Evolutionary conservation across 495 filamentous ascomycete genomes (phyloP).

Genomic region (Tuber microsphaerosporum): DNA sequence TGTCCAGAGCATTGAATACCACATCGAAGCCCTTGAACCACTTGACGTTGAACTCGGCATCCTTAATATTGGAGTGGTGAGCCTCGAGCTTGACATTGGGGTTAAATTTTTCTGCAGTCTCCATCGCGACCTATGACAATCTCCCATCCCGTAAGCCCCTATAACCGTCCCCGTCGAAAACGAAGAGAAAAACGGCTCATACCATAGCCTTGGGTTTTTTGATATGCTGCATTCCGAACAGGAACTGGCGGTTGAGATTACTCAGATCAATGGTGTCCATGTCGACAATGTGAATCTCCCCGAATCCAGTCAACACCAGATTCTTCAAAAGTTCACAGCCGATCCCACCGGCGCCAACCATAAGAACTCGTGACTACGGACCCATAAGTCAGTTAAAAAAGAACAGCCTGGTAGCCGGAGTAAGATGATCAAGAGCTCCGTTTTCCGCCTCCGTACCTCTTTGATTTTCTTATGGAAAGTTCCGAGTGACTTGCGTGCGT

Average conservation of each 20-base stretch:
- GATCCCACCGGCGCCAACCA: slow-evolving; percentile 95
- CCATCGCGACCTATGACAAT: slow-evolving; percentile 73
- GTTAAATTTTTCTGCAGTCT: slow-evolving; percentile 84
- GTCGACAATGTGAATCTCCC: slow-evolving; percentile 91
- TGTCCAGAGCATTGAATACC: slow-evolving; percentile 96
- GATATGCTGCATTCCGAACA: slow-evolving; percentile 95
- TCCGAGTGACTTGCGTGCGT: slow-evolving; percentile 58
- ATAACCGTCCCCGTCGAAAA: not conserved
- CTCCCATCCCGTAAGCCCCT: slow-evolving; percentile 33
- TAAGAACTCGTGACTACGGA: slow-evolving; percentile 69
- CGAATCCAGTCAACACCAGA: slow-evolving; percentile 86
- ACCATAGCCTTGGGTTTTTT: slow-evolving; percentile 95
- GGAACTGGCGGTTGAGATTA: slow-evolving; percentile 96
- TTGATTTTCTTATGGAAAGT: slow-evolving; percentile 56
- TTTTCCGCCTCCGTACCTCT: slow-evolving; percentile 49
- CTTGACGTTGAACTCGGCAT: slow-evolving; percentile 76
- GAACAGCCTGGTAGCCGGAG: not conserved
- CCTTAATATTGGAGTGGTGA: slow-evolving; percentile 93
- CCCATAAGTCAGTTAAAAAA: slow-evolving; percentile 6
- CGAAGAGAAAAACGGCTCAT: slow-evolving; percentile 38
- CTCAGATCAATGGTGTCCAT: slow-evolving; percentile 97
- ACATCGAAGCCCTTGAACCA: slow-evolving; percentile 80
- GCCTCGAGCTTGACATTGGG: slow-evolving; percentile 80
- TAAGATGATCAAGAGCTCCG: not conserved
- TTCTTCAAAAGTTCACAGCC: slow-evolving; percentile 98